phyloP scores from a whole-genome alignment of 2,329 filamentous ascomycete genomes.

The Colletotrichum filicis region DNA sequence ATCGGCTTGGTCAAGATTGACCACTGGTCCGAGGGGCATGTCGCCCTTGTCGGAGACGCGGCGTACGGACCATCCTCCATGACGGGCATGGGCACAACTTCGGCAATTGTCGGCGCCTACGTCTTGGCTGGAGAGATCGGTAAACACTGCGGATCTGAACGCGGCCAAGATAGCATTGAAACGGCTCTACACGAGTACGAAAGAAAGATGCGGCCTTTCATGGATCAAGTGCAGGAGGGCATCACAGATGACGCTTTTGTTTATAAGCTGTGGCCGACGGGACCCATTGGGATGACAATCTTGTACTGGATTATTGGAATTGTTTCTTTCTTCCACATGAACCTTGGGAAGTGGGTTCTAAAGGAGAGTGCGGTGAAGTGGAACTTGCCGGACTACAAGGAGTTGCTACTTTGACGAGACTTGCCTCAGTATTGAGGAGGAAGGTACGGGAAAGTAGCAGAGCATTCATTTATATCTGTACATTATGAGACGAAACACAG shows the following conservation, averaged over 20 bases:
- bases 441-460: background rate
- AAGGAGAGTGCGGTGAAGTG: slow-evolving; percentile 1
- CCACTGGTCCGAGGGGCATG: slow-evolving; percentile 55
- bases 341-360: slow-evolving; percentile 7
- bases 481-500: background rate
- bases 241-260: slow-evolving; percentile 10
- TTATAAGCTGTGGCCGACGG: slow-evolving; percentile 14
- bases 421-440: background rate
- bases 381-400: slow-evolving; percentile 7
- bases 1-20: slow-evolving; percentile 57
- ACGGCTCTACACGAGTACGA: slow-evolving; percentile 56
- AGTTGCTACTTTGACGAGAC: background rate
- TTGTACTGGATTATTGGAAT: slow-evolving; percentile 17
- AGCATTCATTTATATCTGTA: background rate
- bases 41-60: slow-evolving; percentile 65
- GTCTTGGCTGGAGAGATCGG: slow-evolving; percentile 65
- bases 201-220: slow-evolving; percentile 53
- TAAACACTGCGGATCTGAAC: slow-evolving; percentile 37
- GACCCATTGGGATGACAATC: slow-evolving; percentile 13
- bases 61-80: slow-evolving; percentile 58
- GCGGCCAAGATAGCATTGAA: slow-evolving; percentile 31
- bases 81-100: slow-evolving; percentile 63
- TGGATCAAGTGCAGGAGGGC: slow-evolving; percentile 52
- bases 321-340: slow-evolving; percentile 20
- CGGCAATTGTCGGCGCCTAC: slow-evolving; percentile 62